Conservation (phyloP, 1,139 yeast species). For the Kodamaea alishanica region DNA sequence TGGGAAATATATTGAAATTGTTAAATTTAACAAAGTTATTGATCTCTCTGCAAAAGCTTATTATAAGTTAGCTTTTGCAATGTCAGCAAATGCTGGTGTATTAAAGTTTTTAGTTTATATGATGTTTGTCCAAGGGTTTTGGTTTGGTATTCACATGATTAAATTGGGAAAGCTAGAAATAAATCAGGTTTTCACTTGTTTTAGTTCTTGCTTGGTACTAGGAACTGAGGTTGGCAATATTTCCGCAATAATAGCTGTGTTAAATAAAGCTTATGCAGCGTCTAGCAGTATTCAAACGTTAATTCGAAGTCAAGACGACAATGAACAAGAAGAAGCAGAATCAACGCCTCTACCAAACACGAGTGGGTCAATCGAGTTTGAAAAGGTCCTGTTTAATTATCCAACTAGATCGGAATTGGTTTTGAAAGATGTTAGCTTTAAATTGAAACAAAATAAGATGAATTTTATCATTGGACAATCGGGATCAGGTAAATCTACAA, state of each 20-base stretch:
- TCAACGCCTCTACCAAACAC: slow-evolving; percentile 10
- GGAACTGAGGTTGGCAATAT: slow-evolving; percentile 55
- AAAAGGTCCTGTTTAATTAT: slow-evolving; percentile 58
- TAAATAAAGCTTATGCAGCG: slow-evolving; percentile 67
- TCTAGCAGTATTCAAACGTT: slow-evolving; percentile 36
- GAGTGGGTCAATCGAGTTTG: slow-evolving; percentile 49
- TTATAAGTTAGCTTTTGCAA: slow-evolving; percentile 43
- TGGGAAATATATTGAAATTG: slow-evolving; percentile 52
- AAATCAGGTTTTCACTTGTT: slow-evolving; percentile 73
- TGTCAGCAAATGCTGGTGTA: slow-evolving; percentile 56
- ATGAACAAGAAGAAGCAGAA: background rate
- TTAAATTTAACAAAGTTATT: slow-evolving; percentile 39
- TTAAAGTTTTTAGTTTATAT: slow-evolving; percentile 56
- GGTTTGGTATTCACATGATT: slow-evolving; percentile 78
- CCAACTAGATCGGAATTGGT: slow-evolving; percentile 50
- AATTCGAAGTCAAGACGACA: slow-evolving; percentile 6
- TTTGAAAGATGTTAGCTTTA: slow-evolving; percentile 43
- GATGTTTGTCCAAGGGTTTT: slow-evolving; percentile 88
- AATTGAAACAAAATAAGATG: slow-evolving; percentile 42
- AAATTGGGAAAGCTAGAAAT: slow-evolving; percentile 45
- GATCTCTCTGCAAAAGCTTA: slow-evolving; percentile 47
- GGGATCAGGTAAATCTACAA: slow-evolving; percentile 90
- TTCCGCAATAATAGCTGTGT: slow-evolving; percentile 49
- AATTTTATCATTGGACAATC: slow-evolving; percentile 78
- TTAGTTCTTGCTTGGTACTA: slow-evolving; percentile 71